phyloP scores from a whole-genome alignment of 2,329 filamentous ascomycete genomes.

The Orbilia ellipsospora region DNA sequence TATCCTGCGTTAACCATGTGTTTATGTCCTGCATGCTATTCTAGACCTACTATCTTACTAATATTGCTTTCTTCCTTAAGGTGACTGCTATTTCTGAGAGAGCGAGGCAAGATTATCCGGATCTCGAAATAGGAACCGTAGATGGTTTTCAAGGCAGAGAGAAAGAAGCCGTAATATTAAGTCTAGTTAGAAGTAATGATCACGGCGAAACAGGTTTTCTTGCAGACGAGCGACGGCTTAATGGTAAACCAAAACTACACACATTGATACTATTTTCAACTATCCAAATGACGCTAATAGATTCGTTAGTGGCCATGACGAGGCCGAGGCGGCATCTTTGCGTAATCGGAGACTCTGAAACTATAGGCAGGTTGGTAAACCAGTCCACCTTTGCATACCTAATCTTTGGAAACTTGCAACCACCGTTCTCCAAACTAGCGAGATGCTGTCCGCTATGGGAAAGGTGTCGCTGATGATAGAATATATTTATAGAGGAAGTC shows the following conservation, averaged over 20 bases:
- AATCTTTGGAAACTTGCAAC: neutral
- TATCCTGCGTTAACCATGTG: conserved; percentile 44
- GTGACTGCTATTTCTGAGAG: conserved; percentile 78
- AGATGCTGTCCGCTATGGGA: neutral
- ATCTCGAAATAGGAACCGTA: conserved; percentile 93
- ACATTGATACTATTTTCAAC: neutral
- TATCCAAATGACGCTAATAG: conserved; percentile 58
- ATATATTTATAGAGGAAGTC: conserved; percentile 72
- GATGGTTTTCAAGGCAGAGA: conserved; percentile 97
- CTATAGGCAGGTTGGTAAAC: conserved; percentile 79
- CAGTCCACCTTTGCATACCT: neutral
- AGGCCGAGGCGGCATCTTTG: conserved; percentile 89
- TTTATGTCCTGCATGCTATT: neutral
- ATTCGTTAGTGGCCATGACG: conserved; percentile 86
- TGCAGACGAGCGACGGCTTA: conserved; percentile 88
- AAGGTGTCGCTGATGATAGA: neutral
- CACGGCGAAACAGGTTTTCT: conserved; percentile 92
- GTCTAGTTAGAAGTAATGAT: conserved; percentile 89
- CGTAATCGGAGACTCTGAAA: conserved; percentile 93
- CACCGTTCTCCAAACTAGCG: neutral
- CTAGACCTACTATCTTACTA: neutral
- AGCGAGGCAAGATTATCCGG: conserved; percentile 82
- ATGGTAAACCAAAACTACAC: conserved; percentile 70
- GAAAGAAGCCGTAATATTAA: conserved; percentile 94
- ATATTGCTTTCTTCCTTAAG: conserved; percentile 58